These are phyloP conservation scores for Citrullus colocynthis DNA, from an alignment of 306 rosid genomes.

Conservation along the genomic window DNA sequence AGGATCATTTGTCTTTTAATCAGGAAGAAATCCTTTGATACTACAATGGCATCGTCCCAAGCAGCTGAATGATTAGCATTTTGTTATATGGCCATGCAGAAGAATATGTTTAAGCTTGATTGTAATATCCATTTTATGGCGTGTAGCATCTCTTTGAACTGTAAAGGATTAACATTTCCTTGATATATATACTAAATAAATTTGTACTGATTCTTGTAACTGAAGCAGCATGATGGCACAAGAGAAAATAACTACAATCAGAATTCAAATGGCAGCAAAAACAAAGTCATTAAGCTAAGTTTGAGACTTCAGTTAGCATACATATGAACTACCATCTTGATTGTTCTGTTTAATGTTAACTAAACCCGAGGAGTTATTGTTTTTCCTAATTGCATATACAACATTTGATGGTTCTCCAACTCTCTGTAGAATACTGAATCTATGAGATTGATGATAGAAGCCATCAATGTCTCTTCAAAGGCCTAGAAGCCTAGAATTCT, in stretches of 20 bases:
- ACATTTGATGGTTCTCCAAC: neutral
- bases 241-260: neutral
- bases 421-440: neutral
- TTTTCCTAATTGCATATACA: neutral
- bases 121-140: neutral
- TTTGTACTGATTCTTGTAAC: neutral
- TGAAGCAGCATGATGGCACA: neutral
- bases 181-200: neutral
- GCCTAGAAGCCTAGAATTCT: neutral
- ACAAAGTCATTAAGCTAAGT: neutral
- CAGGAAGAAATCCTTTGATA: slow-evolving; percentile 69
- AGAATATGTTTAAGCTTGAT: neutral
- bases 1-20: slow-evolving; percentile 69
- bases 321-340: neutral
- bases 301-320: neutral
- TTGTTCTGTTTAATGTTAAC: neutral
- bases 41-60: slow-evolving; percentile 41
- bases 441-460: neutral
- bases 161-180: neutral
- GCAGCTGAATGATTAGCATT: slow-evolving; percentile 26
- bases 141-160: neutral
- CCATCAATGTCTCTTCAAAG: neutral
- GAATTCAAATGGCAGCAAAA: neutral
- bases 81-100: neutral
- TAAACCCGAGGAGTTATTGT: neutral